Base-by-base conservation (phyloP, 768 basidiomycete genomes). In the Podaxis carcinomalis region DNA sequence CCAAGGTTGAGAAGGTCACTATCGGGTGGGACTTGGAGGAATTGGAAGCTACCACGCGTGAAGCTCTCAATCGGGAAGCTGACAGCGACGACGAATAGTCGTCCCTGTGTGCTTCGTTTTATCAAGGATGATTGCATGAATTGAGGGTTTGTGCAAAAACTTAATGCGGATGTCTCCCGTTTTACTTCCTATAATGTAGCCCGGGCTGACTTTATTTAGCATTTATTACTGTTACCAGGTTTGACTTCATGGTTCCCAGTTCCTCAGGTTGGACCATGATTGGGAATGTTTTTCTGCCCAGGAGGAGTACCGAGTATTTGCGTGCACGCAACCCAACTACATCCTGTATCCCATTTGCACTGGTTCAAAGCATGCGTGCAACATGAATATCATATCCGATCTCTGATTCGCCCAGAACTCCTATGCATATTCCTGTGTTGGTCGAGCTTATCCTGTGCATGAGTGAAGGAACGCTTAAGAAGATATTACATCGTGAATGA, bases 1-100 rank as follows among this genome's bases (percentile, higher is more conserved):
- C 81, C 40, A 64, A 65, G 58, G 72, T 93, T 46, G 68, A 78
- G 11, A 93, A 92, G 66, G 47, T 59, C 42, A 68, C 69, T 47
- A 78, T 92, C 51, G 89, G 86, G 2, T 93, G 91, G 90, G 83
- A 82, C 53, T 77, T 95, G 23, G 84, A 85, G 63, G 78, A 75
- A 57, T 74, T 93, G 32, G 92, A 95, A 74, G 77, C 69, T 49
- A 78, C 82, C 6, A 82, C 84, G 2, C 74, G 68, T 35, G 71
- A 76, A 13, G 72, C 68, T 5, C 63, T 68, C 51, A 72, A 72
- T 37, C 73, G 77, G 49, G 74, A 76, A 44, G 72, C 73, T 49
- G 92, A 93, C 67, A 93, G 90, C 63, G 92, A 93, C 66, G 88
- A 91, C 64, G 88, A 89, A 55, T 66, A 55, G 28, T 9, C 10